A percentile compares a stretch with the other conserved stretches of the same genome.
phyloP scores from a whole-genome alignment of 1,139 yeast genomes.

The Pichiaceae sp. region DNA sequence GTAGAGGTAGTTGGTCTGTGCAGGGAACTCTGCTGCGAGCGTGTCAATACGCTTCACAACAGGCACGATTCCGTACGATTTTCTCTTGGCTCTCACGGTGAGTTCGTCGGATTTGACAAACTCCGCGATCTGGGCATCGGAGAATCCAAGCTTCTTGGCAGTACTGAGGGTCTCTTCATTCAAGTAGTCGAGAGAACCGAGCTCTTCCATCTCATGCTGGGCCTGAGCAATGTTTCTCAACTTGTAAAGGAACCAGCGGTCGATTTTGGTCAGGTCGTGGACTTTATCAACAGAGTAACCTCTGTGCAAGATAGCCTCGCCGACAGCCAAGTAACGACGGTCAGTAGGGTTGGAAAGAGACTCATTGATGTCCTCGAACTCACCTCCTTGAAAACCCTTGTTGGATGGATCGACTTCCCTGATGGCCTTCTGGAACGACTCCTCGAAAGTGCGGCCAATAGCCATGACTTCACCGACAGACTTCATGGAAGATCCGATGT shows the following conservation, averaged over 20 bases:
- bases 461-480: constrained; percentile 99
- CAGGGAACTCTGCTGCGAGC: constrained; percentile 98
- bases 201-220: constrained; percentile 70
- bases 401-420: constrained; percentile 92
- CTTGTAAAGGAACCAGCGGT: constrained; percentile 92
- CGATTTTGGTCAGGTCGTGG: constrained; percentile 85
- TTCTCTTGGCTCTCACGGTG: constrained; percentile 74
- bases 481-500: constrained; percentile 93
- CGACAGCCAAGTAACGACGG: constrained; percentile 97
- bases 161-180: constrained; percentile 63
- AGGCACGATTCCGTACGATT: constrained; percentile 73
- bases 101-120: constrained; percentile 59
- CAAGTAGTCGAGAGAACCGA: constrained; percentile 48
- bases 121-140: constrained; percentile 85
- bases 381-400: constrained; percentile 87
- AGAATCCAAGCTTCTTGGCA: constrained; percentile 91
- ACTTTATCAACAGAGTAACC: constrained; percentile 85
- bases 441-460: constrained; percentile 95
- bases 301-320: constrained; percentile 89
- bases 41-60: constrained; percentile 96
- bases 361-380: constrained; percentile 71
- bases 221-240: constrained; percentile 83
- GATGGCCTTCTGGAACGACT: constrained; percentile 95
- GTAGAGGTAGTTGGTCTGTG: constrained; percentile 89
- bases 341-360: constrained; percentile 88